Evolutionary conservation across 1,139 yeast genomes (phyloP).

Genomic region (Spathaspora sp.): DNA sequence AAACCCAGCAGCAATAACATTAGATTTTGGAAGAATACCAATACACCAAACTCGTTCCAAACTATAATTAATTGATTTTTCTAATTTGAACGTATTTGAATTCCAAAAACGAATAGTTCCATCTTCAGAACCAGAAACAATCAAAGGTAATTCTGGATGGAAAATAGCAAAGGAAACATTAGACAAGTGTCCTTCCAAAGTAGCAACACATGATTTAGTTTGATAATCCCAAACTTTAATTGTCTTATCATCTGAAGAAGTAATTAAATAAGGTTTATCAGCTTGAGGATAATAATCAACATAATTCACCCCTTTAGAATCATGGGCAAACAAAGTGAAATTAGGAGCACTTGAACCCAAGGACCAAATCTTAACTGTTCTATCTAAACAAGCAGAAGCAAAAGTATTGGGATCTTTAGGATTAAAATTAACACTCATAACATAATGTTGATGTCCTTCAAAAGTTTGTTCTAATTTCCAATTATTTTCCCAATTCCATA

Average conservation of each 20-base stretch:
- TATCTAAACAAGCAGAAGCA: slow-evolving; percentile 95
- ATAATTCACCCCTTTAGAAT: slow-evolving; percentile 88
- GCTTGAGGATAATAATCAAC: slow-evolving; percentile 97
- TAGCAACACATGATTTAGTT: slow-evolving; percentile 92
- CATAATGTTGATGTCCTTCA: slow-evolving; percentile 95
- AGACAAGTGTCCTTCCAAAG: slow-evolving; percentile 88
- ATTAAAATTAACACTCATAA: slow-evolving; percentile 91
- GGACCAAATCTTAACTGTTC: slow-evolving; percentile 96
- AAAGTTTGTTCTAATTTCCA: slow-evolving; percentile 91
- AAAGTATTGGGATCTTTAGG: slow-evolving; percentile 97
- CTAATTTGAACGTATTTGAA: slow-evolving; percentile 77
- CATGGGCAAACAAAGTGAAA: slow-evolving; percentile 89
- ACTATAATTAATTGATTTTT: slow-evolving; percentile 86
- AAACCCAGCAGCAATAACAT: slow-evolving; percentile 86
- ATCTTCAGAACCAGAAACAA: slow-evolving; percentile 81
- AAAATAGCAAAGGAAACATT: slow-evolving; percentile 95
- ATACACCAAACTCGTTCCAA: slow-evolving; percentile 98
- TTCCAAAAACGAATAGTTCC: slow-evolving; percentile 81
- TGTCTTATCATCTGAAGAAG: slow-evolving; percentile 90
- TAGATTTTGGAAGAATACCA: slow-evolving; percentile 72
- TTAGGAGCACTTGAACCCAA: slow-evolving; percentile 87
- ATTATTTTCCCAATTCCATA: slow-evolving; percentile 96
- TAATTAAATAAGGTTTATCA: slow-evolving; percentile 92
- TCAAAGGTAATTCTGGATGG: slow-evolving; percentile 93
- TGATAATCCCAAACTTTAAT: slow-evolving; percentile 97